A percentile compares a stretch with the other conserved stretches of the same genome.
Conservation (phyloP, 2,329 filamentous ascomycete genomes). For the Pezicula rhizophila region DNA sequence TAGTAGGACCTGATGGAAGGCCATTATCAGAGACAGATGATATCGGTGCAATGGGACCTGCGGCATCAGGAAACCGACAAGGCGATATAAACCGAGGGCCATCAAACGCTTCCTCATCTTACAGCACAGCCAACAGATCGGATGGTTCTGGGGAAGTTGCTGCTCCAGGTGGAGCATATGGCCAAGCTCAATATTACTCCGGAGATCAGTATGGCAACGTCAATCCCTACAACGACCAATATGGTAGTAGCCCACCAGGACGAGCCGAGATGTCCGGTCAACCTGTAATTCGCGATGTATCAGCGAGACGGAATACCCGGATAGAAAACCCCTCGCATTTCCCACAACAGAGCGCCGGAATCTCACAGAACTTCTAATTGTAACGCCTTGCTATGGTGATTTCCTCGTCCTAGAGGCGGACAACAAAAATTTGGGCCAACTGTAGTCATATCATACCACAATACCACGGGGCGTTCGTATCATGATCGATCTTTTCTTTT, state of each 20-base stretch:
- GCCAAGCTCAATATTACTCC: constrained; percentile 39
- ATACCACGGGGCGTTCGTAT: constrained; percentile 1
- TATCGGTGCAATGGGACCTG: constrained; percentile 74
- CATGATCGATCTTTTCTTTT: neutral
- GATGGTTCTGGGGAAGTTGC: constrained; percentile 53
- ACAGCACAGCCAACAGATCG: constrained; percentile 76
- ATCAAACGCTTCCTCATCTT: constrained; percentile 94
- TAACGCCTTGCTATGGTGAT: neutral
- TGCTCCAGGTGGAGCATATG: constrained; percentile 36
- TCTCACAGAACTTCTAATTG: constrained; percentile 87
- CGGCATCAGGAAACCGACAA: constrained; percentile 56
- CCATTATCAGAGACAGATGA: constrained; percentile 66
- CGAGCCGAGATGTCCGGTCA: constrained; percentile 46
- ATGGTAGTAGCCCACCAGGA: constrained; percentile 27
- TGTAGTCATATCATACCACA: constrained; percentile 2
- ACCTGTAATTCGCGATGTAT: constrained; percentile 88
- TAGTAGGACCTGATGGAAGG: constrained; percentile 42
- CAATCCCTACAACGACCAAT: constrained; percentile 48
- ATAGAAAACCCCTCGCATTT: constrained; percentile 89
- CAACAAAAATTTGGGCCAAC: neutral
- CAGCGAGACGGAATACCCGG: constrained; percentile 84
- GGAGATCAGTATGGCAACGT: constrained; percentile 54
- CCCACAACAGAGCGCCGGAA: constrained; percentile 88
- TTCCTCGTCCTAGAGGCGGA: neutral
- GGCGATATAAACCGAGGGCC: constrained; percentile 78